Base-by-base conservation (phyloP, 2,329 filamentous ascomycete genomes). In the Pestalotiopsis sp. region DNA sequence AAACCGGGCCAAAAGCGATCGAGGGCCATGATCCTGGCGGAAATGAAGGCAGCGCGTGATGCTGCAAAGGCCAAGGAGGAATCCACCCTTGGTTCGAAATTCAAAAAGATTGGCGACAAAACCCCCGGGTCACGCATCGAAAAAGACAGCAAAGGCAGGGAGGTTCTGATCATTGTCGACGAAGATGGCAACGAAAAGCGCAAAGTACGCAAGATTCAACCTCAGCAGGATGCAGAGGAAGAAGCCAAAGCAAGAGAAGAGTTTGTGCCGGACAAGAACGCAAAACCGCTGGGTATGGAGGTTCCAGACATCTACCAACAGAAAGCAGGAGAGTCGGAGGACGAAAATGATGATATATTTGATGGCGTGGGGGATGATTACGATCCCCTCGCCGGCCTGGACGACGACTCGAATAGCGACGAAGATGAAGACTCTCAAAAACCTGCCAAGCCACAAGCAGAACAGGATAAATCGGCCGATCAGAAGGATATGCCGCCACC, bases 351-450 rank as follows among this genome's bases (percentile, higher is more conserved):
- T 27, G 84, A 91, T 73, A 92, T 92, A 7, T 92, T 92, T 71
- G 90, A 89, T 52, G 89, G 87, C 66, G 89, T 83, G 0, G 90
- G 87, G 3, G 89, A 90, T 68, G 90, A 92, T 73, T 92, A 92
- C 75, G 85, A 92, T 75, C 90, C 90, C 1, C 78, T 92, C 57
- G 90, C 89, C 2, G 90, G 84, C 5, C 80, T 92, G 72, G 81
- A 81, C 7, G 82, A 79, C 4, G 79, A 81, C 61, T 81, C 82
- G 0, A 81, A 83, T 49, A 80, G 82, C 3, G 79, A 80, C 2
- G 78, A 81, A 4, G 75, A 75, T 13, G 73, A 76, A 3, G 71
- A 72, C 31, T 12, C 66, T 12, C 20, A 60, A n/a, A 68, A 70
- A 31, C 49, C 64, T 13, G 59, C 61, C 67, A 75, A 31, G 71